Conservation (phyloP, 139 green algal genomes). For the Chlamydomonas incerta region DNA sequence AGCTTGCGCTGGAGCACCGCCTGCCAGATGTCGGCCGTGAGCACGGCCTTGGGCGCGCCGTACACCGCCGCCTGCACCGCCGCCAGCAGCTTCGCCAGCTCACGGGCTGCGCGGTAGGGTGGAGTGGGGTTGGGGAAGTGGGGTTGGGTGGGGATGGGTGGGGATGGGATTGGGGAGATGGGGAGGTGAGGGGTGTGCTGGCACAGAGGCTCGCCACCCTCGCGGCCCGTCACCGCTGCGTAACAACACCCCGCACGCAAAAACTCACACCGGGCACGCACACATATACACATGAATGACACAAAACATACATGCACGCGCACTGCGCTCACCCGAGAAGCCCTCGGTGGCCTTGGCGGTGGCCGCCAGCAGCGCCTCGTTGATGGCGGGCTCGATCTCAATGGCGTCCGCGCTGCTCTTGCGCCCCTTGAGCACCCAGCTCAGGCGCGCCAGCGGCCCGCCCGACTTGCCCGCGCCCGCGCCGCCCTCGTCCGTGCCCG, state of each 20-base stretch:
- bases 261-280: no score
- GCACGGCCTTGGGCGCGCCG: constrained; percentile 72
- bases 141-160: not conserved
- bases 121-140: constrained; percentile 39
- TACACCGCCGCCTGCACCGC: constrained; percentile 92
- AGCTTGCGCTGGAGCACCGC: constrained; percentile 72
- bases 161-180: no score
- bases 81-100: constrained; percentile 97
- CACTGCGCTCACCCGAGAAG: constrained; percentile 77
- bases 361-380: constrained; percentile 63
- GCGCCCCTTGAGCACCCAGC: constrained; percentile 24
- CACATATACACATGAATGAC: not conserved
- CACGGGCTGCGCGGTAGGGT: constrained; percentile 72
- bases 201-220: no score
- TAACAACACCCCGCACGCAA: no score
- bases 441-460: constrained; percentile 29
- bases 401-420: constrained; percentile 70
- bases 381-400: constrained; percentile 50
- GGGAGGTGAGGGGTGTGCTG: no score
- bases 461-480: constrained; percentile 53
- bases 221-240: no score
- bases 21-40: constrained; percentile 75
- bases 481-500: constrained; percentile 67
- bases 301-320: not conserved
- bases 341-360: constrained; percentile 86